Evolutionary conservation across 1,139 yeast species (phyloP).

Genomic region (Lodderomyces margitis): DNA sequence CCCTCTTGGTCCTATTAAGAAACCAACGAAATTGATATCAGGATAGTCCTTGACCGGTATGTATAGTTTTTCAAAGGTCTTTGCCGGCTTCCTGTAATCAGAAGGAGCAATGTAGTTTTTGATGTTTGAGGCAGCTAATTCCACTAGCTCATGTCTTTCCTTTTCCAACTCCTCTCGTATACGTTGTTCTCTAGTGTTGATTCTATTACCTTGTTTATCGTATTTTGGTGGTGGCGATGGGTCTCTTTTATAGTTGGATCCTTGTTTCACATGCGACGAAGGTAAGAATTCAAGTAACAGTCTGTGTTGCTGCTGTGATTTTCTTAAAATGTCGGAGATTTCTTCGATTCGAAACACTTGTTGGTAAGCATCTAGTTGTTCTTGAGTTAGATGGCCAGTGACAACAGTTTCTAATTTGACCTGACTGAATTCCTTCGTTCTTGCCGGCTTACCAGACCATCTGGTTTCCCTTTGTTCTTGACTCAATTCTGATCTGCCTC

Average conservation of each 20-base stretch:
- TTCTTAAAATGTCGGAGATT: slow-evolving; percentile 45
- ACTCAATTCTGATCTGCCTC: slow-evolving; percentile 10
- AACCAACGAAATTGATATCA: slow-evolving; percentile 88
- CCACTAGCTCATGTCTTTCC: slow-evolving; percentile 78
- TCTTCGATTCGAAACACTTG: slow-evolving; percentile 76
- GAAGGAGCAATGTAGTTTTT: slow-evolving; percentile 83
- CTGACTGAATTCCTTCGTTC: slow-evolving; percentile 31
- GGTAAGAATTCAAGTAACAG: slow-evolving; percentile 41
- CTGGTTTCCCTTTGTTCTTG: slow-evolving; percentile 22
- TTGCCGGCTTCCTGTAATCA: slow-evolving; percentile 70
- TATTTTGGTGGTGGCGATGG: slow-evolving; percentile 95
- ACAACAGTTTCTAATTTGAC: slow-evolving; percentile 39
- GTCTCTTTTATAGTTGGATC: slow-evolving; percentile 47
- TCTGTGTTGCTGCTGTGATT: slow-evolving; percentile 52
- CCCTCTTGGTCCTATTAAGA: slow-evolving; percentile 93
- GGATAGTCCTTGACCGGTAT: slow-evolving; percentile 89
- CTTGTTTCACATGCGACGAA: slow-evolving; percentile 24
- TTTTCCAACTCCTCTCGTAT: slow-evolving; percentile 62
- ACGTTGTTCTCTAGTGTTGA: slow-evolving; percentile 77
- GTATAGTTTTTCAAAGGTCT: slow-evolving; percentile 76
- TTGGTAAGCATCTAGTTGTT: slow-evolving; percentile 83
- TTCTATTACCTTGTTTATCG: slow-evolving; percentile 77
- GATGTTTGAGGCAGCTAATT: slow-evolving; percentile 64
- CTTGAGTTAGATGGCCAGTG: slow-evolving; percentile 66
- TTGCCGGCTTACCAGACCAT: slow-evolving; percentile 45